These are phyloP conservation scores for Sisymbrium irio DNA, from an alignment of 345 rosid genomes.

Conservation along the genomic window DNA sequence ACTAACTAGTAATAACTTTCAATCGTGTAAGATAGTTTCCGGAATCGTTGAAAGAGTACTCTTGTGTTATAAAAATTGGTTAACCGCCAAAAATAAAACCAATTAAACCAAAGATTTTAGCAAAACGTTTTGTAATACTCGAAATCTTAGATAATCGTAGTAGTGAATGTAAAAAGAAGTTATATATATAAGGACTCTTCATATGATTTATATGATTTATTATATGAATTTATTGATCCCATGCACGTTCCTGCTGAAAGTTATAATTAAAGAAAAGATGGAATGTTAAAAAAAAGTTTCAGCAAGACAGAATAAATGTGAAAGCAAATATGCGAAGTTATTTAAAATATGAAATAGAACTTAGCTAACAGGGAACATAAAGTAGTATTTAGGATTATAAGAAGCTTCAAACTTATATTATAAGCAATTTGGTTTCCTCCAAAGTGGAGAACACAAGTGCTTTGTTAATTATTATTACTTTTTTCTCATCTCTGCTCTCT, in stretches of 20 bases:
- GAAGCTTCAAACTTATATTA: conserved; percentile 12
- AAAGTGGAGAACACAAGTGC: conserved; percentile 36
- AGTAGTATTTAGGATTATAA: conserved; percentile 18
- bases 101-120: background rate
- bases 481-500: conserved; percentile 6
- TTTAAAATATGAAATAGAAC: conserved; percentile 5
- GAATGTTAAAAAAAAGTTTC: background rate
- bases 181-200: background rate
- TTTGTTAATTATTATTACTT: conserved; percentile 20
- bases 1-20: no score
- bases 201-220: background rate
- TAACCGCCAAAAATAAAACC: background rate
- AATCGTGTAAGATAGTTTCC: no score
- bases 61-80: no score
- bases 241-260: conserved; percentile 1
- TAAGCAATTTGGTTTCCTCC: conserved; percentile 32
- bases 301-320: conserved; percentile 19
- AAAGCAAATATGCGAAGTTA: conserved; percentile 22
- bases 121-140: background rate
- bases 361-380: conserved; percentile 28
- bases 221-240: background rate
- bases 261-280: conserved; percentile 5
- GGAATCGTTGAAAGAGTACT: no score
- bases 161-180: background rate
- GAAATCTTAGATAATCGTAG: background rate